Conservation (phyloP, 2,329 filamentous ascomycete genomes). For the Verticillium zaregamsianum region DNA sequence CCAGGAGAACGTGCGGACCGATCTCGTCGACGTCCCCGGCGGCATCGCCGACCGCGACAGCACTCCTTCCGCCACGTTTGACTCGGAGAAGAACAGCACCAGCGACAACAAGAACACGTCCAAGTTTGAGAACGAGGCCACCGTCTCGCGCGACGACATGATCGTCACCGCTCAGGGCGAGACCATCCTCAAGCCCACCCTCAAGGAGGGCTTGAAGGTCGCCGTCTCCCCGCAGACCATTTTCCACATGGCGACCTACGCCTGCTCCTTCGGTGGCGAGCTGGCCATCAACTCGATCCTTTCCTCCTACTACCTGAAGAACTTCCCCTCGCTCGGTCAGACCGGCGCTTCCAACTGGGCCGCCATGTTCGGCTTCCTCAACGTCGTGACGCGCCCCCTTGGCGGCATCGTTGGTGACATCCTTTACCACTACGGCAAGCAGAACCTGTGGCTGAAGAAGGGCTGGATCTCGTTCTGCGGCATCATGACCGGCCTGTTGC, state of each 20-base stretch:
- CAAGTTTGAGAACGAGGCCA: slow-evolving; percentile 38
- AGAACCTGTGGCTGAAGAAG: slow-evolving; percentile 39
- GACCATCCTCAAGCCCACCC: slow-evolving; percentile 51
- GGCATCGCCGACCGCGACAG: slow-evolving; percentile 35
- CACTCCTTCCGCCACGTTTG: slow-evolving; percentile 19
- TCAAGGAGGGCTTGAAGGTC: slow-evolving; percentile 41
- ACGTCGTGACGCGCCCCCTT: slow-evolving; percentile 62
- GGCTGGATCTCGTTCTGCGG: slow-evolving; percentile 62
- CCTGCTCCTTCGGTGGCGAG: slow-evolving; percentile 60
- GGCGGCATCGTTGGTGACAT: slow-evolving; percentile 56
- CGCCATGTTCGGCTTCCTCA: slow-evolving; percentile 71
- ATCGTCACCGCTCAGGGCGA: slow-evolving; percentile 51
- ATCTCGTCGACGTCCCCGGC: slow-evolving; percentile 48
- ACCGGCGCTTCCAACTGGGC: slow-evolving; percentile 59
- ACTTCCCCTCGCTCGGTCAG: slow-evolving; percentile 54
- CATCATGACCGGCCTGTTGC: slow-evolving; percentile 52
- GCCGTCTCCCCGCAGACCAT: slow-evolving; percentile 50
- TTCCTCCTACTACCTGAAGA: slow-evolving; percentile 53
- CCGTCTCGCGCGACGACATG: slow-evolving; percentile 45
- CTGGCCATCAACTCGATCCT: slow-evolving; percentile 59
- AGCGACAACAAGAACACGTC: slow-evolving; percentile 29
- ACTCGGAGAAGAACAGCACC: slow-evolving; percentile 29
- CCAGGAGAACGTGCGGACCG: slow-evolving; percentile 33
- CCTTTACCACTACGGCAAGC: slow-evolving; percentile 36
- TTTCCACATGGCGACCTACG: slow-evolving; percentile 53